These are phyloP conservation scores for Leptographium galeiforme DNA, from an alignment of 2,329 filamentous ascomycete species.

Conservation along the genomic window DNA sequence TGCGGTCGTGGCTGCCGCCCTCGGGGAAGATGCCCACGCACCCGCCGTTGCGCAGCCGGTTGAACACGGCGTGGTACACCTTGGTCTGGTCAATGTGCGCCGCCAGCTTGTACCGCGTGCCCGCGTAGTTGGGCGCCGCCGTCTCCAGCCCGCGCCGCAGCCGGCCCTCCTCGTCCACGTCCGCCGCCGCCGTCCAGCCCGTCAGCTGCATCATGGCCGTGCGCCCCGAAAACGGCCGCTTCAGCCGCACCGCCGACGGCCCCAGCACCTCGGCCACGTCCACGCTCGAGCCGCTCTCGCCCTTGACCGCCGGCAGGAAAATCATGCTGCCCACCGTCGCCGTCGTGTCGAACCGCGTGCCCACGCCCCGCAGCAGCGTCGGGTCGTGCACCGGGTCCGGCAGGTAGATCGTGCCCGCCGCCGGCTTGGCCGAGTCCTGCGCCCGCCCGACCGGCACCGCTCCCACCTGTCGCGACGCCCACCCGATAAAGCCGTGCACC, in stretches of 20 bases:
- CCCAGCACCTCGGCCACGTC: conserved; percentile 74
- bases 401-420: conserved; percentile 69
- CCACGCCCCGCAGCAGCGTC: conserved; percentile 63
- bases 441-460: conserved; percentile 88
- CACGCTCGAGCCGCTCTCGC: conserved; percentile 59
- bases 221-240: conserved; percentile 72
- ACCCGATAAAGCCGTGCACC: conserved; percentile 85
- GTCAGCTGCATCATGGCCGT: conserved; percentile 70
- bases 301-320: conserved; percentile 74
- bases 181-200: conserved; percentile 39
- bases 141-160: conserved; percentile 44
- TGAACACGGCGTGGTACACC: conserved; percentile 88
- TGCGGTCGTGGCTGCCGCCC: conserved; percentile 88
- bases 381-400: conserved; percentile 80
- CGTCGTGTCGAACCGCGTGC: conserved; percentile 68
- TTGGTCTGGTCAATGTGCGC: conserved; percentile 89
- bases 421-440: conserved; percentile 75
- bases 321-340: conserved; percentile 71
- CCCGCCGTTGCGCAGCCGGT: conserved; percentile 65
- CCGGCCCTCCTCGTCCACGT: conserved; percentile 53
- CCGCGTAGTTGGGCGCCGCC: conserved; percentile 50
- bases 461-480: conserved; percentile 70
- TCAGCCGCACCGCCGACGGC: conserved; percentile 69
- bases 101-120: conserved; percentile 74
- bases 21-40: conserved; percentile 96